Evolutionary conservation across 768 basidiomycete species (phyloP).

Genomic region (Podaxis pistillaris): DNA sequence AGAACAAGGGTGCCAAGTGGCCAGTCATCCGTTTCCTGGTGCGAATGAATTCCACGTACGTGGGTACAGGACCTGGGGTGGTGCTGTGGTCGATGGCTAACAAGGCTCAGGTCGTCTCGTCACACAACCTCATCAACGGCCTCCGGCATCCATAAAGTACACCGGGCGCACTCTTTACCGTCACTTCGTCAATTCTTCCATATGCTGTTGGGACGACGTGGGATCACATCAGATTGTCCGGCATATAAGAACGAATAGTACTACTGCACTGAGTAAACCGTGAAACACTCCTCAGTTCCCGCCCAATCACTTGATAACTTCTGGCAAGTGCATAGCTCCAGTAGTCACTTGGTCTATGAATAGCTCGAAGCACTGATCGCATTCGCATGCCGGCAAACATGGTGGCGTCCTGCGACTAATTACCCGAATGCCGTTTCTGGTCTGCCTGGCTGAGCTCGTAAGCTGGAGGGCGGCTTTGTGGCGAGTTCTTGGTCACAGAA

Average conservation of each 20-base stretch:
- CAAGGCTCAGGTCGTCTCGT: not conserved
- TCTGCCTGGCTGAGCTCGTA: not conserved
- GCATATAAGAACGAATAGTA: not conserved
- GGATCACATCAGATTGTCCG: not conserved
- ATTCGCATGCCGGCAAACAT: not conserved
- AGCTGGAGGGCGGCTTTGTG: too few relatives aligned
- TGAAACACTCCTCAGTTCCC: not conserved
- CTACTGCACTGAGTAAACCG: not conserved
- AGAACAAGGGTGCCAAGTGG: not conserved
- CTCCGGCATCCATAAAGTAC: constrained; percentile 4
- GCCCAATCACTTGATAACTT: not conserved
- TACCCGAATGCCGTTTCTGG: not conserved
- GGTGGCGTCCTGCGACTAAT: not conserved
- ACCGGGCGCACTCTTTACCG: not conserved
- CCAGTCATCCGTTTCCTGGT: not conserved
- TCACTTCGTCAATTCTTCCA: constrained; percentile 1
- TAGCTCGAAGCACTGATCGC: not conserved
- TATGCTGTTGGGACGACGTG: constrained; percentile 1
- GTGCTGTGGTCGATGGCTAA: not conserved
- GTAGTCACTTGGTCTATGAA: not conserved
- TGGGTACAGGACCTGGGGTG: not conserved
- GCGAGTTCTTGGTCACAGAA: not conserved
- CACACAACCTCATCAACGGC: not conserved
- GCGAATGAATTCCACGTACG: not conserved
- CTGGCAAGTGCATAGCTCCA: not conserved